These are phyloP conservation scores for Mortierella sp. DNA, from an alignment of 371 early-diverging fungal species.

Conservation along the genomic window DNA sequence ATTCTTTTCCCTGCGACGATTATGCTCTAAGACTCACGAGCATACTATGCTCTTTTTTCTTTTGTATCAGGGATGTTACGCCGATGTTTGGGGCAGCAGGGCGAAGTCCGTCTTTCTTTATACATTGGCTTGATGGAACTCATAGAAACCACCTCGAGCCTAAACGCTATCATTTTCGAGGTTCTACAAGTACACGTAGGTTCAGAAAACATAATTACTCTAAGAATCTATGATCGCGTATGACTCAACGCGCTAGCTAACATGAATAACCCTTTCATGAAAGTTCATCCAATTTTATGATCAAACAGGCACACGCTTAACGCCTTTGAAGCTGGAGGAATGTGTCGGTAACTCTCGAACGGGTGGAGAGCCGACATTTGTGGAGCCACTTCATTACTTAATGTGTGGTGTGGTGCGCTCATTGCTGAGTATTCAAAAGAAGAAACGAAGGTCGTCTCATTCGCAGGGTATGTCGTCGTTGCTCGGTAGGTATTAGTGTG, in stretches of 20 bases:
- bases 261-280: not conserved
- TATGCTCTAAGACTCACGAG: not conserved
- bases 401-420: constrained; percentile 48
- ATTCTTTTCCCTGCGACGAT: not conserved
- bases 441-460: constrained; percentile 20
- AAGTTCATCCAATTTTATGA: constrained; percentile 54
- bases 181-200: constrained; percentile 66
- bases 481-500: not conserved
- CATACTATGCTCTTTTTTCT: not conserved
- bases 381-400: constrained; percentile 48
- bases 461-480: constrained; percentile 17
- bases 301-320: constrained; percentile 25
- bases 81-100: constrained; percentile 71
- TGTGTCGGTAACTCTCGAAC: constrained; percentile 63
- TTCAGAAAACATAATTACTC: not conserved
- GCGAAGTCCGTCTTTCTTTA: constrained; percentile 62
- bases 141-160: constrained; percentile 43
- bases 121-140: constrained; percentile 67
- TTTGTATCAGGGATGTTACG: constrained; percentile 63
- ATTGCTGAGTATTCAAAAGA: constrained; percentile 31
- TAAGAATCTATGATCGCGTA: not conserved
- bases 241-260: constrained; percentile 27
- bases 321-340: constrained; percentile 62
- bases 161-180: constrained; percentile 65
- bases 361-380: constrained; percentile 52